Base-by-base conservation (phyloP, 768 basidiomycete genomes). In the Clathrus columnatus region DNA sequence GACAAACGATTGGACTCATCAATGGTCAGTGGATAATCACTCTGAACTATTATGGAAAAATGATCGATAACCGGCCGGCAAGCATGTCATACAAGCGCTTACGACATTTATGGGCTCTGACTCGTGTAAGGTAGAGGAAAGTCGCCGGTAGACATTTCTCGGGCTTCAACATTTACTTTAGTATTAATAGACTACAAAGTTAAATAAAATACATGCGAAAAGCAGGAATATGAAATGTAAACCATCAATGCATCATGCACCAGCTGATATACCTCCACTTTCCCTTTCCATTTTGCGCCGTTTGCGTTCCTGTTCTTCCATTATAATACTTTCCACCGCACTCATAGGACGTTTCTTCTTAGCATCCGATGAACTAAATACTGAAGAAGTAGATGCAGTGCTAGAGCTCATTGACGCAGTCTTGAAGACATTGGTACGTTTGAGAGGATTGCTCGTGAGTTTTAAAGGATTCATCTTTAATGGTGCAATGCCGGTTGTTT, bases 301-400 rank as follows among this genome's bases (percentile, higher is more conserved):
- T 69, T 95, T 94, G 65, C 91, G 77, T 68, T 91, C 91, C 70
- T 89, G 87, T 26, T 96, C 92, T 73, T 97, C 95, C 56, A 83
- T 61, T 58, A 96, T 94, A 57, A 98, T 69, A 59, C 79, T 75
- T 69, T 97, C 94, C 16, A 88, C 88, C 23, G 88, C 89, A 61
- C 83, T 82, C 78, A 93, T 81, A 18, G 77, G 73, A 49, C 54
- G 54, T 44, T 80, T 80, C 32, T 74, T 77, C 57, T 69, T 65
- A 43, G 70, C 71, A 46, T 65, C 63, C 8, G 69, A 74, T 0
- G 61, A 30, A 48, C 45, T 64, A 62, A 60, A 51, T 2, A 65
- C 36, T 8, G 64, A 59, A 26, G 65, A 53, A 44, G 74, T 66
- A 16, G 70, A 58, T 3, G 2, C n/a, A 4, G 36, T 3, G 36